phyloP scores from a whole-genome alignment of 495 filamentous ascomycete species.

The Neurospora sp. region DNA sequence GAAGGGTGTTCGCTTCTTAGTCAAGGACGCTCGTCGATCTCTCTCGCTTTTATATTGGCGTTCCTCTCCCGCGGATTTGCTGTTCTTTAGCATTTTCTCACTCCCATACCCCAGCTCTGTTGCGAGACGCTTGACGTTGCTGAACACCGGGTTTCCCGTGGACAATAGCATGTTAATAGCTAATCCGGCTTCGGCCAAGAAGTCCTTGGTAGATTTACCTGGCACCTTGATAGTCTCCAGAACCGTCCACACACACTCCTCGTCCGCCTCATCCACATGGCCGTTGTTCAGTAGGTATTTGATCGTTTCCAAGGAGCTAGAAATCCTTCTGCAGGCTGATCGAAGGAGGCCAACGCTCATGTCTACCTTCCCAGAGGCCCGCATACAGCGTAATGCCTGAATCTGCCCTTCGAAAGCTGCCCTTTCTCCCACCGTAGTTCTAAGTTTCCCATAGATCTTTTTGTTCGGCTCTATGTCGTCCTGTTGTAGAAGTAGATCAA shows the following conservation, averaged over 20 bases:
- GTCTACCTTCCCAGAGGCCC: background rate
- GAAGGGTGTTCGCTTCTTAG: background rate
- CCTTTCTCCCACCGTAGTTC: background rate
- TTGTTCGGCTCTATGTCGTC: background rate
- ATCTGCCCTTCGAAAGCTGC: background rate
- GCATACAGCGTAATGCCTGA: background rate
- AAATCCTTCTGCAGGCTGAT: background rate
- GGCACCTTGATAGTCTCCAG: no score
- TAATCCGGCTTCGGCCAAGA: background rate
- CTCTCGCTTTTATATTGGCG: no score
- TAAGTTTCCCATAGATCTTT: fast-evolving
- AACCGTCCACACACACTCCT: background rate
- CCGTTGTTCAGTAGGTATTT: background rate
- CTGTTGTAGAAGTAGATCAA: background rate
- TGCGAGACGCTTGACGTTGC: background rate
- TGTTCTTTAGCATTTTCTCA: no score
- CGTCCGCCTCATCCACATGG: background rate
- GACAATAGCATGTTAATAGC: background rate
- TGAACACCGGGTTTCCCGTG: background rate
- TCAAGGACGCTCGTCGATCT: no score
- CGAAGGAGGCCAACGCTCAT: background rate
- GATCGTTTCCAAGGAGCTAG: background rate
- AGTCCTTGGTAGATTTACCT: no score
- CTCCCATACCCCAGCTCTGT: background rate
- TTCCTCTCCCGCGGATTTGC: no score